Conservation (phyloP, 2,329 filamentous ascomycete genomes). For the Bisporella sp. region DNA sequence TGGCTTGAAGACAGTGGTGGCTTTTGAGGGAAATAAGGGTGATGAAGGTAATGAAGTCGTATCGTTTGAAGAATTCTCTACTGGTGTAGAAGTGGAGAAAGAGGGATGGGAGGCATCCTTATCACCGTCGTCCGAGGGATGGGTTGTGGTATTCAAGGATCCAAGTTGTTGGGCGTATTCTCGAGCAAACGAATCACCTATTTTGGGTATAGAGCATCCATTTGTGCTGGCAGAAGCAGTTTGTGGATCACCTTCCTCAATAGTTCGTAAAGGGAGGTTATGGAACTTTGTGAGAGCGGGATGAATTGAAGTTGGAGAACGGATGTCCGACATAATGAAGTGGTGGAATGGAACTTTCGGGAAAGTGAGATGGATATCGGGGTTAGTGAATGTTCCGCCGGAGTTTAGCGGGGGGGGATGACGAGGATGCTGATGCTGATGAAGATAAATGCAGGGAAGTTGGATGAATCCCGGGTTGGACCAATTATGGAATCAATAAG, state of each 20-base stretch:
- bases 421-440: too few relatives aligned
- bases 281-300: slow-evolving; percentile 33
- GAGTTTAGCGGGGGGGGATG: too few relatives aligned
- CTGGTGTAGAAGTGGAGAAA: slow-evolving; percentile 22
- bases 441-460: too few relatives aligned
- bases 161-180: slow-evolving; percentile 37
- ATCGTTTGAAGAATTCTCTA: slow-evolving; percentile 20
- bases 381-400: too few relatives aligned
- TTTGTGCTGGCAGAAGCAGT: slow-evolving; percentile 15
- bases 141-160: slow-evolving; percentile 31
- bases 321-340: slow-evolving; percentile 33
- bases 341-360: neutral
- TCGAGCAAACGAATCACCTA: slow-evolving; percentile 33
- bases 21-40: slow-evolving; percentile 16
- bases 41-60: slow-evolving; percentile 20
- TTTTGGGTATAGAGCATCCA: slow-evolving; percentile 23
- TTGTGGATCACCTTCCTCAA: slow-evolving; percentile 25
- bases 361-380: too few relatives aligned
- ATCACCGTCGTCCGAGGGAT: slow-evolving; percentile 17
- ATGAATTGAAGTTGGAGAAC: slow-evolving; percentile 43
- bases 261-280: neutral
- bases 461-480: too few relatives aligned
- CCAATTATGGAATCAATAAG: too few relatives aligned
- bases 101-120: slow-evolving; percentile 22
- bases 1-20: slow-evolving; percentile 11